Evolutionary conservation across 2,329 filamentous ascomycete genomes (phyloP).

Genomic region (Colletotrichum chrysophilum): DNA sequence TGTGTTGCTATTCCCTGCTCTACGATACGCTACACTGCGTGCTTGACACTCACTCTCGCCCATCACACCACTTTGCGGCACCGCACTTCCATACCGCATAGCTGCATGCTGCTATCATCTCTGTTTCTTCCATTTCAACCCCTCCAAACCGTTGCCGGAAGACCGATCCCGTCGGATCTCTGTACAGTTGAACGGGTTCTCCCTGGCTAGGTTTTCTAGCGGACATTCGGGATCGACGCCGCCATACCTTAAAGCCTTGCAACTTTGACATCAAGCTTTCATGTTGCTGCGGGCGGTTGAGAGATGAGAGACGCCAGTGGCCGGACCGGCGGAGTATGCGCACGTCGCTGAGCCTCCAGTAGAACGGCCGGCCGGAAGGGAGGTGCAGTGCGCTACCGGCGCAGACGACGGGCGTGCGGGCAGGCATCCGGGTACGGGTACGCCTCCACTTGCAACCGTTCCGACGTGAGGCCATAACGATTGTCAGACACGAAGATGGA

Average conservation of each 20-base stretch:
- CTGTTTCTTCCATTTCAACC: neutral
- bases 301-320: neutral
- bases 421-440: neutral
- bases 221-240: slow-evolving; percentile 5
- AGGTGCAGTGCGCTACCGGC: neutral
- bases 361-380: neutral
- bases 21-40: neutral
- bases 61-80: neutral
- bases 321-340: neutral
- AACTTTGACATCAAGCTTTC: neutral
- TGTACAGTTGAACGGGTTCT: neutral
- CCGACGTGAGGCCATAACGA: neutral
- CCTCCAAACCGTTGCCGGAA: neutral
- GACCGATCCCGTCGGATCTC: neutral
- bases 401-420: neutral
- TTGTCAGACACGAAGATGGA: neutral
- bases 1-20: neutral
- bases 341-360: neutral
- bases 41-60: neutral
- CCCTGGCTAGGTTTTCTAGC: neutral
- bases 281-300: neutral
- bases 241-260: neutral
- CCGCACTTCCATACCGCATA: neutral
- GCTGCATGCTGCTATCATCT: neutral
- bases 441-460: neutral